Base-by-base conservation (phyloP, 2,329 filamentous ascomycete genomes). In the Colletotrichum brevisporum region DNA sequence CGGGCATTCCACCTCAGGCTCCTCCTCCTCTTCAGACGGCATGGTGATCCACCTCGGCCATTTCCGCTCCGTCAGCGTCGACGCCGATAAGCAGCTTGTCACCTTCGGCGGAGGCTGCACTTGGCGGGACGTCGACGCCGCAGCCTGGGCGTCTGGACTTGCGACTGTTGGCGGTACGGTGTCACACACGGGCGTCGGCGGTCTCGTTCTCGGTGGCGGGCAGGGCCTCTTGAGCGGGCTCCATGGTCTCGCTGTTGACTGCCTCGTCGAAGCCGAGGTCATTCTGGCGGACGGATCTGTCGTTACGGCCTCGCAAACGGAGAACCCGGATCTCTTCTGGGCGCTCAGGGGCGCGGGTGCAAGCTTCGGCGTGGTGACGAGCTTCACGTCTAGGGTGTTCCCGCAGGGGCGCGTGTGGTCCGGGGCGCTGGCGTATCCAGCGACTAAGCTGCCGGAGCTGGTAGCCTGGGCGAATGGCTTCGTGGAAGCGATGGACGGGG, bases 161-260 rank as follows among this genome's bases (percentile, higher is more conserved):
- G 89, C 88, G 2, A 88, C 88, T 1, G 86, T 90, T 0, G 89
- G 88, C 9, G 89, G 89, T 3, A 90, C 89, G 0, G 87, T 91
- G 10, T 87, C 87, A 50, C 86, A 90, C 71, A 91, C 88, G 1
- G 89, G 89, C 6, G 85, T 91, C 6, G 89, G 87, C 2, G 89
- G 87, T 0, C 78, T 91, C 15, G 84, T 85, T 0, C 75, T 90
- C 1, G 87, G 87, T 1, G 89, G 88, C 26, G 88, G 88, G 1
- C 89, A 88, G 73, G 88, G 89, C 1, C 84, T 85, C 76, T 78
- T 91, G 16, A 85, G 82, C 27, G 85, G 86, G 1, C 78, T 80
- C 39, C 79, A 88, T 60, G 90, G 90, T 0, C 79, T 91, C 9
- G 73, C 79, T 4, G 76, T 83, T 10, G 84, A 86, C 68, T 77